Evolutionary conservation across 257 asterid genomes (phyloP).

Genomic region (Solanum tarapatanum): DNA sequence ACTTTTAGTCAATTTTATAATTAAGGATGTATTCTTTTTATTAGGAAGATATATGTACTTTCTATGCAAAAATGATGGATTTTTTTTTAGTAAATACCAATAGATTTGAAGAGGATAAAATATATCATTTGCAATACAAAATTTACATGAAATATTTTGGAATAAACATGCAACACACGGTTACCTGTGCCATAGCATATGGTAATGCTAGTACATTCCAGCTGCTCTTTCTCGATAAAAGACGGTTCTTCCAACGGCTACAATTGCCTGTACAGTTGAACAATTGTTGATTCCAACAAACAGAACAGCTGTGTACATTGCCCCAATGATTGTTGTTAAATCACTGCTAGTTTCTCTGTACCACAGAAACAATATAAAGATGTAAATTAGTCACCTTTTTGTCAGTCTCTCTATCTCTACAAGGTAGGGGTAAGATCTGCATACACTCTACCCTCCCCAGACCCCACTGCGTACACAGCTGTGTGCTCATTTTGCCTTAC

Average conservation of each 20-base stretch:
- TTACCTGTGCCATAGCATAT: slow-evolving; percentile 72
- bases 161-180: background rate
- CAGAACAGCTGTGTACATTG: slow-evolving; percentile 62
- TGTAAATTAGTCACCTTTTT: background rate
- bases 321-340: slow-evolving; percentile 64
- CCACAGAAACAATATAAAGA: background rate
- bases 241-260: slow-evolving; percentile 72
- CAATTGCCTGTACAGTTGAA: slow-evolving; percentile 56
- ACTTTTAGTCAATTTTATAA: too few relatives aligned
- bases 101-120: too few relatives aligned
- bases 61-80: too few relatives aligned
- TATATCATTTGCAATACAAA: too few relatives aligned
- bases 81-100: too few relatives aligned
- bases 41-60: too few relatives aligned
- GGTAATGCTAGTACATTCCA: slow-evolving; percentile 69
- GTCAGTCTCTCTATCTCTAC: too few relatives aligned
- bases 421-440: too few relatives aligned
- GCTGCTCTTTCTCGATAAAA: slow-evolving; percentile 73
- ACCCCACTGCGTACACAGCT: background rate
- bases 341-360: slow-evolving; percentile 41
- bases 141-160: too few relatives aligned
- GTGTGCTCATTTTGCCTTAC: slow-evolving; percentile 24
- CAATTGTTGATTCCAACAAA: slow-evolving; percentile 41
- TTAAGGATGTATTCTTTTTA: too few relatives aligned
- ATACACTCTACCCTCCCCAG: too few relatives aligned